Conservation (phyloP, 2,329 filamentous ascomycete genomes). For the Aspergillus sp. region DNA sequence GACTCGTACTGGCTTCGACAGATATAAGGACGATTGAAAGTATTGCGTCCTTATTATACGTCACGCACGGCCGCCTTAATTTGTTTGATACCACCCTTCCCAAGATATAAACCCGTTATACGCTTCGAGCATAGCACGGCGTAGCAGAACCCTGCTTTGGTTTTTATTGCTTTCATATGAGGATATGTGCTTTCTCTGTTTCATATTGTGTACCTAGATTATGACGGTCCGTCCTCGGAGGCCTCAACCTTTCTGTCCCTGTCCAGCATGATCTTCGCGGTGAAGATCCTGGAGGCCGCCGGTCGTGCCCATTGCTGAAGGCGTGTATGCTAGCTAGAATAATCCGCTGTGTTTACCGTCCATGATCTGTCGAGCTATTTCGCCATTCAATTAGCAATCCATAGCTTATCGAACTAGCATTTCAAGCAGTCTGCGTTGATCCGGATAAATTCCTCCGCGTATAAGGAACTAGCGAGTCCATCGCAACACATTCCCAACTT, state of each 20-base stretch:
- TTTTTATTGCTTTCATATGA: conserved; percentile 6
- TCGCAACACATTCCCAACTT: conserved; percentile 10
- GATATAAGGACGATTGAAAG: conserved; percentile 32
- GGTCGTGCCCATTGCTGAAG: conserved; percentile 6
- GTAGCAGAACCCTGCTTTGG: conserved; percentile 14
- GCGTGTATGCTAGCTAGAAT: conserved; percentile 7
- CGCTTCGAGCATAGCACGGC: conserved; percentile 21
- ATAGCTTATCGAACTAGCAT: background rate
- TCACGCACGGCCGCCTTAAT: conserved; percentile 5
- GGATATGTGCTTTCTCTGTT: conserved; percentile 10
- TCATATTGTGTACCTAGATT: conserved; percentile 14
- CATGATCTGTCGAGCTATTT: background rate
- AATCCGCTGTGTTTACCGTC: background rate
- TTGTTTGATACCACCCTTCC: conserved; percentile 6
- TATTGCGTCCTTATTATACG: background rate
- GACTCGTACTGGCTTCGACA: conserved; percentile 32
- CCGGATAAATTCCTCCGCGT: conserved; percentile 14
- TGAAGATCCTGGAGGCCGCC: background rate
- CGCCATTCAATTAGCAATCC: background rate
- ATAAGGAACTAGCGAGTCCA: background rate
- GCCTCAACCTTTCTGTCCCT: background rate
- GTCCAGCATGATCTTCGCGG: background rate
- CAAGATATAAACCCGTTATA: conserved; percentile 13
- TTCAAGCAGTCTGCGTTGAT: background rate
- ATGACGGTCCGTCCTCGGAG: background rate